A percentile compares a stretch with the other conserved stretches of the same genome.
phyloP scores from a whole-genome alignment of 2,329 filamentous ascomycete genomes.

The Xylariaceae sp. region DNA sequence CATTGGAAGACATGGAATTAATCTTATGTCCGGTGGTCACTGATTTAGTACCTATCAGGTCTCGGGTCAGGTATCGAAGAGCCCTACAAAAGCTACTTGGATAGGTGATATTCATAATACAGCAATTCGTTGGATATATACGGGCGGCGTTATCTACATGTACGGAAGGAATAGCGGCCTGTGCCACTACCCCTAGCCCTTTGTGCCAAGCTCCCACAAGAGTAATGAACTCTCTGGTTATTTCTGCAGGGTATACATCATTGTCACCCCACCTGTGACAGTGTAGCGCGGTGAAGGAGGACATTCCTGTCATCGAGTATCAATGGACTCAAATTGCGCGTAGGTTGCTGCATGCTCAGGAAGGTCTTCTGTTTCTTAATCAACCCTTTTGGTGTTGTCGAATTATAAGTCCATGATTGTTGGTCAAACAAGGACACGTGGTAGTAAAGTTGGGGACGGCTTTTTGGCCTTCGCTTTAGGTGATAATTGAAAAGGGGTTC shows the following conservation, averaged over 20 bases:
- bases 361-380: constrained; percentile 1
- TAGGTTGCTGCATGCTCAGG: constrained; percentile 1
- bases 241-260: constrained; percentile 19
- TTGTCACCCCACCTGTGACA: constrained; percentile 10
- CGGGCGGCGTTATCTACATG: constrained; percentile 3
- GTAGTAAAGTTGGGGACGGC: no score
- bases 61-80: background rate
- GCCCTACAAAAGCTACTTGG: no score
- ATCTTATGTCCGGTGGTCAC: no score
- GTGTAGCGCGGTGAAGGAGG: constrained; percentile 3
- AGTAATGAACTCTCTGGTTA: constrained; percentile 14
- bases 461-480: constrained; percentile 11
- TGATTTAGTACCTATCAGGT: no score
- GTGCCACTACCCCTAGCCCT: constrained; percentile 7
- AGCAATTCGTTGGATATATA: background rate
- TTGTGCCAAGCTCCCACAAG: constrained; percentile 22
- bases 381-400: no score
- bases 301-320: constrained; percentile 8
- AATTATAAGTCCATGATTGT: no score
- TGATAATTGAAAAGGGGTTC: constrained; percentile 25
- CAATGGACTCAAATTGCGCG: constrained; percentile 1
- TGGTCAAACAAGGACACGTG: no score
- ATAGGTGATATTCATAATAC: constrained; percentile 3
- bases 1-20: background rate
- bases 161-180: constrained; percentile 12